These are phyloP conservation scores for Gracilaria domingensis DNA, from an alignment of 23 red algal genomes.

Conservation along the genomic window DNA sequence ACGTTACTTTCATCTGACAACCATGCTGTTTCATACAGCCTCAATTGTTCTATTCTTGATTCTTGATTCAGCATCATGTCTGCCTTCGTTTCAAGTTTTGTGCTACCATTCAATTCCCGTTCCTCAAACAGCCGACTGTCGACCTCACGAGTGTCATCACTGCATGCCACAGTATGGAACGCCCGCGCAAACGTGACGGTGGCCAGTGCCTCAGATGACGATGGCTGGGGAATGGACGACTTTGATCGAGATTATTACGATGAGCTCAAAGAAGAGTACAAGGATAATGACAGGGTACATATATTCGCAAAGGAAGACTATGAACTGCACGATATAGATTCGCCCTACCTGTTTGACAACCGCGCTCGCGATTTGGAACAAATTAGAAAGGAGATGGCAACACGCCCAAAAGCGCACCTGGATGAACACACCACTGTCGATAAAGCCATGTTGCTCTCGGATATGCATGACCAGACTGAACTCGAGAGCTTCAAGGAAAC, in stretches of 20 bases:
- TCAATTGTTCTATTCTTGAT: neutral
- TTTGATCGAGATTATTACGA: constrained; percentile 67
- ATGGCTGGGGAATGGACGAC: neutral
- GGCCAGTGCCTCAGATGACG: neutral
- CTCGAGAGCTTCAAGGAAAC: constrained; percentile 16
- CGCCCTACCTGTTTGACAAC: constrained; percentile 36
- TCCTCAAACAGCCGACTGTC: too few relatives aligned
- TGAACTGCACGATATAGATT: constrained; percentile 25
- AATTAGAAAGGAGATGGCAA: constrained; percentile 23
- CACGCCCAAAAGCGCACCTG: constrained; percentile 11
- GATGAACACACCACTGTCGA: neutral
- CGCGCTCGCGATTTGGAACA: constrained; percentile 42
- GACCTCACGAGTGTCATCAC: neutral
- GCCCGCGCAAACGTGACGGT: neutral
- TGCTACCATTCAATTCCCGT: neutral
- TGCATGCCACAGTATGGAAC: neutral
- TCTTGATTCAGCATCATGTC: too few relatives aligned
- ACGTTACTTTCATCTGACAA: too few relatives aligned
- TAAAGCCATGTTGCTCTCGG: constrained; percentile 14
- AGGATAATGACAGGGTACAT: constrained; percentile 10
- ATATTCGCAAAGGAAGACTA: constrained; percentile 63
- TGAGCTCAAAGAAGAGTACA: constrained; percentile 53
- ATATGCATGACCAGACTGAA: constrained; percentile 33
- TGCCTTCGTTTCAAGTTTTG: constrained; percentile 12
- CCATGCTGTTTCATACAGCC: neutral